Conservation (phyloP, 345 rosid genomes). For the Geranium brycei region DNA sequence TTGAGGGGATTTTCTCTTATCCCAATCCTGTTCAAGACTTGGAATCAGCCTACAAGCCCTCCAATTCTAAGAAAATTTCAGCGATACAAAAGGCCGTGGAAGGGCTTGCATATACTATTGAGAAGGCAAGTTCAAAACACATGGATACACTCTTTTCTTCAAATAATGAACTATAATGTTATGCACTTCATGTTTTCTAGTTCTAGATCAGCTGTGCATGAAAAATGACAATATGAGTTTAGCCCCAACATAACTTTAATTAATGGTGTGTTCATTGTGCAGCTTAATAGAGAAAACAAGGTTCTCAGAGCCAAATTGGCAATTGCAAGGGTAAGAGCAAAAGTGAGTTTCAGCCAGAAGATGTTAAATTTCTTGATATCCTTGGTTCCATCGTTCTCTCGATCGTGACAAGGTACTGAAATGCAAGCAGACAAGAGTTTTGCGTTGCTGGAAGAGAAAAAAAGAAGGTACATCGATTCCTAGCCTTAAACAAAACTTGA, state of each 20-base stretch:
- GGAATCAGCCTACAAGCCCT: slow-evolving; percentile 33
- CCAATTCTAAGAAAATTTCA: slow-evolving; percentile 26
- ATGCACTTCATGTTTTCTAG: background rate
- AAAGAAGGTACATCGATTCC: too few species aligned
- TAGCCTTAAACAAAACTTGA: too few species aligned
- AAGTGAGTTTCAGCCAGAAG: too few species aligned
- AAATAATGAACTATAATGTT: too few species aligned
- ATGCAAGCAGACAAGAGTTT: too few species aligned
- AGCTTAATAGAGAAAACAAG: background rate
- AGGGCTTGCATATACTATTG: slow-evolving; percentile 29
- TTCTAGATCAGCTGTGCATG: too few species aligned
- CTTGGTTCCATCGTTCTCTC: too few species aligned
- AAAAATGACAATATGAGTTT: too few species aligned
- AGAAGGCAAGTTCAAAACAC: slow-evolving; percentile 32
- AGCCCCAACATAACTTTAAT: too few species aligned
- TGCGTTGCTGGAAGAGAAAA: too few species aligned
- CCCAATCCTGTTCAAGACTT: slow-evolving; percentile 31
- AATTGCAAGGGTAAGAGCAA: background rate
- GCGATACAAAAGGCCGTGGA: slow-evolving; percentile 39
- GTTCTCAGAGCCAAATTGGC: background rate
- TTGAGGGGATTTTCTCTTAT: slow-evolving; percentile 36
- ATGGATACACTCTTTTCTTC: background rate
- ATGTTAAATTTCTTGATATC: too few species aligned
- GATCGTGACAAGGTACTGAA: too few species aligned
- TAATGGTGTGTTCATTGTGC: background rate